Evolutionary conservation across 2,329 filamentous ascomycete genomes (phyloP).

Genomic region (Ophiostoma sp.): DNA sequence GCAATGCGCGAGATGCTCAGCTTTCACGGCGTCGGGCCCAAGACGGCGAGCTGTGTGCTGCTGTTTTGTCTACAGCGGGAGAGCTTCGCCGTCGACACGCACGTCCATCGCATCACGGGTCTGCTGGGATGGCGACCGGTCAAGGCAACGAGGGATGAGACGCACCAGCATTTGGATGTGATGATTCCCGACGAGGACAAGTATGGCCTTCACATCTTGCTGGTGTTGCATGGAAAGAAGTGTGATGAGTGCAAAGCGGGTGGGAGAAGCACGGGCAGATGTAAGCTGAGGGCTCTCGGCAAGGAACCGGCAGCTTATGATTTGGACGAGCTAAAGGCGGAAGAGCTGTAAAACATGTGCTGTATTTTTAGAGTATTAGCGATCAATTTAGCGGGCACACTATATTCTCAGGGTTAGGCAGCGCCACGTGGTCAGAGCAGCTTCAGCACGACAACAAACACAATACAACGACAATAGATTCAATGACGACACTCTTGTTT

Average conservation of each 20-base stretch:
- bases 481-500: conserved; percentile 31
- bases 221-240: conserved; percentile 7
- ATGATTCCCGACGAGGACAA: conserved; percentile 2
- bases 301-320: not conserved
- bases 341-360: not conserved
- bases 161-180: conserved; percentile 7
- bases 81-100: conserved; percentile 13
- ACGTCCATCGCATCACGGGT: conserved; percentile 15
- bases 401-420: not conserved
- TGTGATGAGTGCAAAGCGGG: conserved; percentile 11
- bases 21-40: conserved; percentile 12
- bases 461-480: not conserved
- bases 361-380: not conserved
- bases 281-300: not conserved
- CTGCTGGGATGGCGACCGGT: conserved; percentile 12
- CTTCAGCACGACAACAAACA: not conserved
- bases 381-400: not conserved
- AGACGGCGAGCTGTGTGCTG: conserved; percentile 14
- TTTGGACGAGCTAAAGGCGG: not conserved
- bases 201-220: conserved; percentile 12
- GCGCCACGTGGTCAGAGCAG: not conserved
- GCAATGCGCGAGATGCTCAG: conserved; percentile 13
- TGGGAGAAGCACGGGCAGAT: not conserved
- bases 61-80: conserved; percentile 8
- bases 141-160: not conserved